Base-by-base conservation (phyloP, 768 basidiomycete species). In the Lentinula aciculospora region DNA sequence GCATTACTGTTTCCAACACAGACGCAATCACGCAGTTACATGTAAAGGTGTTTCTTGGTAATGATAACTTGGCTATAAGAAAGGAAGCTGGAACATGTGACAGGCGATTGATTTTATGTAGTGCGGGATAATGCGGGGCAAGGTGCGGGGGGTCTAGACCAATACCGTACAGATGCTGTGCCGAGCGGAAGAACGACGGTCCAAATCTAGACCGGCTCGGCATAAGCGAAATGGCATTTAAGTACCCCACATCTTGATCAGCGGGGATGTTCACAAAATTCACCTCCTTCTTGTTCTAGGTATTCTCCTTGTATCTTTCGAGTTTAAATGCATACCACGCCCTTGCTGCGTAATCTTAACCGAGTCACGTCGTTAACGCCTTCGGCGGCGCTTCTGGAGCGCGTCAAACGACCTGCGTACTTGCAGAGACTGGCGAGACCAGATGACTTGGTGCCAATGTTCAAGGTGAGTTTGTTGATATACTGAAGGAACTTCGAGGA, bases 351-450 rank as follows among this genome's bases (percentile, higher is more conserved):
- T 12, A 44, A 44, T 23, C 9, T 44, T 9, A 4, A 8, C 21
- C 42, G 42, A 10, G n/a, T 21, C 9, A 44, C 42, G 10, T 44
- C 42, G 19, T 44, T 53, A 3, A 50, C 63, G 15, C 61, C 70
- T n/a, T 73, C 73, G 28, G 67, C 75, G 23, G 71, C 71, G 10
- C 71, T 79, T 15, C 66, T 64, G 21, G 76, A 77, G 49, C 74
- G 77, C 12, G 76, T 78, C 15, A 67, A 73, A 3, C 64, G 76
- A 50, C 74, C 76, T 37, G 69, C 69, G 13, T 69, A 71, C 49
- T 56, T 76, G 45, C 64, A 66, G 36, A 76, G 72, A 61, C 64
- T 78, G n/a, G 69, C 74, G 1, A 57, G 63, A 1, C 66, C 78
- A 0, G 65, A 68, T 34, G 78, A 77, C 42, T 66, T 79, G 1